Base-by-base conservation (phyloP, 768 basidiomycete species). In the Suillus variegatus region DNA sequence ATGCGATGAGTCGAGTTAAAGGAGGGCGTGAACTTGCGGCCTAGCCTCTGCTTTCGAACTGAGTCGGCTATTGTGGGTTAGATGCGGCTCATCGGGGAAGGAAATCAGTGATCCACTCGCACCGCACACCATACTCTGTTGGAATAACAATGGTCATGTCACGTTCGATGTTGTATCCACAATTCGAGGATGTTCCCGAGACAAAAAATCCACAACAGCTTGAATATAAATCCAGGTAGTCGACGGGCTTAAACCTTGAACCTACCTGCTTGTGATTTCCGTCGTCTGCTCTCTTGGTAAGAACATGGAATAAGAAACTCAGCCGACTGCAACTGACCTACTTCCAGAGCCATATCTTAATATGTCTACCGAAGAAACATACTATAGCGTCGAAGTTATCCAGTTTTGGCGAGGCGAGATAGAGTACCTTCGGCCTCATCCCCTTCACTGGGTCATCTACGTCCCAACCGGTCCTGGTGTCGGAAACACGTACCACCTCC, bases 381-480 rank as follows among this genome's bases (percentile, higher is more conserved):
- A 60, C 61, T 69, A 69, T 65, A 61, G 72, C 6, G 65, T 77
- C 66, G 75, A 74, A 18, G 65, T 76, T 54, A 65, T 61, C 58
- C 76, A 77, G 44, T 77, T 76, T 62, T 77, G 72, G 72, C 76
- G 67, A 36, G 63, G 40, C 38, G 64, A 58, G 51, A 65, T 69
- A 66, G 67, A 70, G 67, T 64, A 38, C 13, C 65, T 67, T 1
- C 66, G 62, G 0, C 67, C 69, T 22, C 36, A 38, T 12, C 70
- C 9, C 67, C 68, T 73, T 3, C 74, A 76, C 62, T 76, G 75
- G 75, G 74, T 72, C 41, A 68, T 76, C 64, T 75, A 75, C n/a
- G 43, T 77, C n/a, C 73, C 69, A 68, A 67, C 72, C 12, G 46
- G 62, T 0, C 64, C 71, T 12, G 25, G 25, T 14, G 63, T 56